Evolutionary conservation across 164 flowering plant species (phyloP).

Genomic region (Kalanchoe fedtschenkoi): DNA sequence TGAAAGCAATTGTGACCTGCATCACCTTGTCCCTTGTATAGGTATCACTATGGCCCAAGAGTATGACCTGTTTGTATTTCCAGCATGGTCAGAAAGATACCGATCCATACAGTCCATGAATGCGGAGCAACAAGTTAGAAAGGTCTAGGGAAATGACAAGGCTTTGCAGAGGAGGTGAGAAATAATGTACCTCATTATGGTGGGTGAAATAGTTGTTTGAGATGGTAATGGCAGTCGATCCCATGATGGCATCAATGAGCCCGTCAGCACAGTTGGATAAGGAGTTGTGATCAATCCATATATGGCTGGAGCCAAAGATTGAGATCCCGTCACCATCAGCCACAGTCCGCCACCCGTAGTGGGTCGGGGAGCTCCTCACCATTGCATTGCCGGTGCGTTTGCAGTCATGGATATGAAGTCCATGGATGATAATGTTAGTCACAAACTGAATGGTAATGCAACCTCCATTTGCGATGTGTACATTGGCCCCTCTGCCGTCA

Average conservation of each 20-base stretch:
- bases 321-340: conserved; percentile 73
- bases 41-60: conserved; percentile 60
- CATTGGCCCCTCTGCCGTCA: conserved; percentile 57
- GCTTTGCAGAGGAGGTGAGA: background rate
- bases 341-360: conserved; percentile 57
- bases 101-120: background rate
- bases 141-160: background rate
- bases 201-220: conserved; percentile 76
- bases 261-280: conserved; percentile 66
- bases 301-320: conserved; percentile 57
- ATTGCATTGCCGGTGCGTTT: conserved; percentile 67
- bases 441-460: conserved; percentile 63
- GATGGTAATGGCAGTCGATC: conserved; percentile 69
- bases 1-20: conserved; percentile 73
- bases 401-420: conserved; percentile 56
- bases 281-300: conserved; percentile 74
- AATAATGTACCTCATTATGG: conserved; percentile 54
- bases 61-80: conserved; percentile 34
- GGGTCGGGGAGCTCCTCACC: conserved; percentile 62
- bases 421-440: conserved; percentile 65
- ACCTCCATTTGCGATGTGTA: conserved; percentile 67
- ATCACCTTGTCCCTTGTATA: conserved; percentile 45
- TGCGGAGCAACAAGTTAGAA: background rate
- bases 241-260: conserved; percentile 65
- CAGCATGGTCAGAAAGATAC: background rate